A percentile compares a stretch with the other conserved stretches of the same genome.
phyloP scores from a whole-genome alignment of 2,329 filamentous ascomycete genomes.

The Alternaria sp. region DNA sequence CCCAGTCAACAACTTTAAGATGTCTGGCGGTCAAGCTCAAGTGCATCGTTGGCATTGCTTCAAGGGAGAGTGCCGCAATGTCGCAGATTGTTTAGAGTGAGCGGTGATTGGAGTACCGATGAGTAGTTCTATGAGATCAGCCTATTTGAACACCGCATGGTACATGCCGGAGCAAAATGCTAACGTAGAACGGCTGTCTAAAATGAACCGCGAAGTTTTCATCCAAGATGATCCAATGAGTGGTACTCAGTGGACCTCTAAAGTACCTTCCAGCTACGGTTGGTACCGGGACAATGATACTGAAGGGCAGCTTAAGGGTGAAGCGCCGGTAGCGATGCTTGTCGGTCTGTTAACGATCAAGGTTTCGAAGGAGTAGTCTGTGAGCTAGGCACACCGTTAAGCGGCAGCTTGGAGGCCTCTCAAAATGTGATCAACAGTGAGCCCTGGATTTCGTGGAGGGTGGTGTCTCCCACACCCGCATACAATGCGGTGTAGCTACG shows the following conservation, averaged over 20 bases:
- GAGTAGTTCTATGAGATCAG: not conserved
- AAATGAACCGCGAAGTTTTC: not conserved
- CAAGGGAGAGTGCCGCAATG: not conserved
- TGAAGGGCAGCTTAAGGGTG: not conserved
- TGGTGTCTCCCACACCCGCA: not conserved
- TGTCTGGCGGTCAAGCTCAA: not conserved
- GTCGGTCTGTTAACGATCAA: not conserved
- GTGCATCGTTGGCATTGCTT: not conserved
- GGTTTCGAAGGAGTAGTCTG: not conserved
- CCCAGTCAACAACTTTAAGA: not conserved
- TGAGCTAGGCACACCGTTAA: not conserved
- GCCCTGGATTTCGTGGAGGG: not conserved
- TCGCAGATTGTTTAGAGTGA: not conserved
- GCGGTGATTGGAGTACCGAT: not conserved
- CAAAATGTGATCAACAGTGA: constrained; percentile 1
- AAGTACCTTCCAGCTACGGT: not conserved
- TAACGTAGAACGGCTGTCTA: not conserved
- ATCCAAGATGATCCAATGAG: not conserved
- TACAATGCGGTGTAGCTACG: constrained; percentile 5
- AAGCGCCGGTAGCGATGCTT: constrained; percentile 2
- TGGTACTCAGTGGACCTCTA: not conserved
- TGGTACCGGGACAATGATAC: not conserved
- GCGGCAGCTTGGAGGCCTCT: not conserved
- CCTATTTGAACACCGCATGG: not conserved
- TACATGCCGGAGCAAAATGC: not conserved